Base-by-base conservation (phyloP, 2,329 filamentous ascomycete genomes). In the Dryadomyces sulphureus region DNA sequence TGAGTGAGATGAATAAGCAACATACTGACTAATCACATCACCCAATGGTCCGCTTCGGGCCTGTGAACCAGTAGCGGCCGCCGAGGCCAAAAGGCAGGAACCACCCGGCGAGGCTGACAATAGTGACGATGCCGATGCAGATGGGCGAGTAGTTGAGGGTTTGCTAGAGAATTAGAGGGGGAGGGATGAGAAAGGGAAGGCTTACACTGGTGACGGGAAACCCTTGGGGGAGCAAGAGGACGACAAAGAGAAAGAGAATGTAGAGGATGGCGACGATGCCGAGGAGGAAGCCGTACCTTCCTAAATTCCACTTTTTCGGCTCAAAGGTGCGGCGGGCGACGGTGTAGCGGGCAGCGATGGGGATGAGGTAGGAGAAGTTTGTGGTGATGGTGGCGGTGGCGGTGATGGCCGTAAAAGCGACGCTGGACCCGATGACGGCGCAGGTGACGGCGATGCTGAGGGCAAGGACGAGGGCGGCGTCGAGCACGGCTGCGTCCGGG, bases 391-490 rank as follows among this genome's bases (percentile, higher is more conserved):
- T 63, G 5, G 60, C 60, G 7, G 57, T 60, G 14, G 59, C 60
- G 1, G 62, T 54, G 8, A 65, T 56, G 14, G 61, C 60, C 51
- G 66, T 66, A 54, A 68, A 68, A 11, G 66, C 66, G 1, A 65
- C 65, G 0, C 59, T 60, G 3, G 62, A 65, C n/a, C 62, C 65
- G n/a, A 69, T 60, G 45, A 67, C 67, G 1, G 68, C 53, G 40
- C 60, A 61, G 5, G 65, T 66, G 1, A 68, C 54, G 12, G 60
- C 51, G 7, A 63, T 59, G 34, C 65, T 59, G 16, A 65, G 54
- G 12, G 53, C 50, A 32, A 56, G 60, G 41, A 60, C 57, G 22
- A 59, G 52, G 12, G 59, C 34, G 30, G 43, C 42, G 7, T 42
- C 46, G 45, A 64, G 57, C 8, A 63, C 52, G 16, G 53, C 48